Evolutionary conservation across 768 basidiomycete species (phyloP), one percentile per base, ranked within the genome.

Genomic region (Tulasnella sp.): DNA sequence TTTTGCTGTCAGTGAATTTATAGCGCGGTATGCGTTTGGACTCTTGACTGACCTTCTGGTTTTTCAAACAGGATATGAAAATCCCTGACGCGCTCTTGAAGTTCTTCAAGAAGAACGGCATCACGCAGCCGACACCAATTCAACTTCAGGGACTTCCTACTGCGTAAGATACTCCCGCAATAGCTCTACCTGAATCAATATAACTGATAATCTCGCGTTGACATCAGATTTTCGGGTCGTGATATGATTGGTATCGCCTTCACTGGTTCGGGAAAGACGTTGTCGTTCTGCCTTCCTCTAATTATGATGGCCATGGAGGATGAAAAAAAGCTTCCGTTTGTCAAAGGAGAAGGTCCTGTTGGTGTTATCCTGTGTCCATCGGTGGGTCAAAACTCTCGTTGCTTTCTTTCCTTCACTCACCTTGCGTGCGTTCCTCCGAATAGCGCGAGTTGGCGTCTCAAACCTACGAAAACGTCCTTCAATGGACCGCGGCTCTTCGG

Each of bases 161-260:
- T 74, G 98, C 95, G 93, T 96, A 85, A 81, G 93, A 82, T 67
- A 39, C 82, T 46, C 80, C 11, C 11, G 71, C 42, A 61, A 29
- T 15, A 16, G 7, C 51, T 44, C 55, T 40, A 26, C 1, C 6
- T n/a, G 46, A 20, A 16, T 48, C 11, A 20, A 13, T 61, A 2
- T 5, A 15, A 37, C 23, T 44, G 70, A 16, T 7, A 40, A 70
- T 23, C 5, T 23, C 26, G 13, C 51, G 48, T 55, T 79, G 78
- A 79, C 44, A 51, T 39, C 82, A 96, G 95, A 44, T 98, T 99
- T 84, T 86, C 95, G 73, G 98, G 98, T 51, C 90, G 98, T 80
- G 98, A 99, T 83, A 92, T 99, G 86, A 99, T 99, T 80, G 98
- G 98, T 26, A 99, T 99, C 80, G 98, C 98, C 4, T 99, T 99